Evolutionary conservation across 306 rosid genomes (phyloP).

Genomic region (Cucurbita maxima): DNA sequence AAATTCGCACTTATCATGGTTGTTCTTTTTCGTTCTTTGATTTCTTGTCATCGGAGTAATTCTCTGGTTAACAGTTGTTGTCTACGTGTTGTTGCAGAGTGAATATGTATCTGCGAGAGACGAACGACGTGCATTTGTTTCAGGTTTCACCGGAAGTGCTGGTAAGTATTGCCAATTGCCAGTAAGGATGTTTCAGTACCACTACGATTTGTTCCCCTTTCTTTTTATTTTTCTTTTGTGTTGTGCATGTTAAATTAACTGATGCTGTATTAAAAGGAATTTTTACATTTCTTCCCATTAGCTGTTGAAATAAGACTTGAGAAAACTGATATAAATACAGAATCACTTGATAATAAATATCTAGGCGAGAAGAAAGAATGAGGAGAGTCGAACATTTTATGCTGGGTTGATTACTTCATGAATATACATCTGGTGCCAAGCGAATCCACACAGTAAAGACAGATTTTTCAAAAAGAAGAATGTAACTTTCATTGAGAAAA

Average conservation of each 20-base stretch:
- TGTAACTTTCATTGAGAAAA: not conserved
- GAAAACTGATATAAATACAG: not conserved
- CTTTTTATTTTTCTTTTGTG: not conserved
- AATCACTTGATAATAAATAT: not conserved
- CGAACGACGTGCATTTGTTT: conserved; percentile 72
- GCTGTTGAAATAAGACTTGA: not conserved
- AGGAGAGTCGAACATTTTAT: not conserved
- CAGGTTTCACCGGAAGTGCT: conserved; percentile 95
- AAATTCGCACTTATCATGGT: not conserved
- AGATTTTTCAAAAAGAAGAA: not conserved
- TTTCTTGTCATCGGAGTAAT: not conserved
- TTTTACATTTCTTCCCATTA: not conserved
- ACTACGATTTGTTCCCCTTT: not conserved
- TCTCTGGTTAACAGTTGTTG: not conserved
- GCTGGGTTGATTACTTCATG: not conserved
- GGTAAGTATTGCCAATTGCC: conserved; percentile 24
- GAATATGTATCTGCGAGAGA: conserved; percentile 91
- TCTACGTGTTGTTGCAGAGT: conserved; percentile 43
- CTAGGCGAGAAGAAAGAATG: not conserved
- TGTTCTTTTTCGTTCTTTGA: not conserved
- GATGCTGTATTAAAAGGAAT: not conserved
- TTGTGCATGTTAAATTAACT: not conserved
- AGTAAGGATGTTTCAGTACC: not conserved
- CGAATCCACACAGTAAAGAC: not conserved
- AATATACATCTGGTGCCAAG: not conserved